These are phyloP conservation scores for Neofusicoccum umdonicola DNA, from an alignment of 2,329 filamentous ascomycete genomes.

Conservation along the genomic window DNA sequence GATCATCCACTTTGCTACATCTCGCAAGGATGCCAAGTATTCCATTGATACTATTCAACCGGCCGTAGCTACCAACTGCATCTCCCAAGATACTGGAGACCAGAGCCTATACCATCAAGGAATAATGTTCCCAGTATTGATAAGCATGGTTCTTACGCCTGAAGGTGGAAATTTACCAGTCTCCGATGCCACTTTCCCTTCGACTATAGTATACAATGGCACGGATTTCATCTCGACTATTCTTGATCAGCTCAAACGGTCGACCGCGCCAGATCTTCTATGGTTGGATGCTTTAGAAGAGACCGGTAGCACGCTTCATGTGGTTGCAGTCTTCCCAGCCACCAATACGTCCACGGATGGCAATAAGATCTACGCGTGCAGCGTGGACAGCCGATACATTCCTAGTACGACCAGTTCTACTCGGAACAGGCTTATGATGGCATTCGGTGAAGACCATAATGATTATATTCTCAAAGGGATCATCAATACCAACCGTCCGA, in stretches of 20 bases:
- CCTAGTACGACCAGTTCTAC: background rate
- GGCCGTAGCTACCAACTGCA: background rate
- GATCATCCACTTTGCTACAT: too few species aligned
- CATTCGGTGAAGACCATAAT: background rate
- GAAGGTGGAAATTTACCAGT: background rate
- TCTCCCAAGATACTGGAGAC: background rate
- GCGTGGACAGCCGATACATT: background rate
- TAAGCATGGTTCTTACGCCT: background rate
- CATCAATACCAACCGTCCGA: background rate
- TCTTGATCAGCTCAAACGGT: background rate
- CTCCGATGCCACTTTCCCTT: background rate
- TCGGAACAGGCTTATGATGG: background rate
- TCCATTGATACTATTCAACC: background rate
- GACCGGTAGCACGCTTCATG: background rate
- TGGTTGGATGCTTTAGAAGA: background rate
- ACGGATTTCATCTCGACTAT: background rate
- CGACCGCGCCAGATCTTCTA: background rate
- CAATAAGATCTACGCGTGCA: background rate
- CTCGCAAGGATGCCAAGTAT: background rate
- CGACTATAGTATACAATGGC: background rate
- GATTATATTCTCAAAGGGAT: background rate
- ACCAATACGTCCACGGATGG: background rate
- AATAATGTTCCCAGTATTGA: background rate
- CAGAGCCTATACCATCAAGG: background rate
- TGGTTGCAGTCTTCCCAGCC: background rate